Conservation (phyloP, 371 early-diverging fungal species). For the Actinomucor elegans region DNA sequence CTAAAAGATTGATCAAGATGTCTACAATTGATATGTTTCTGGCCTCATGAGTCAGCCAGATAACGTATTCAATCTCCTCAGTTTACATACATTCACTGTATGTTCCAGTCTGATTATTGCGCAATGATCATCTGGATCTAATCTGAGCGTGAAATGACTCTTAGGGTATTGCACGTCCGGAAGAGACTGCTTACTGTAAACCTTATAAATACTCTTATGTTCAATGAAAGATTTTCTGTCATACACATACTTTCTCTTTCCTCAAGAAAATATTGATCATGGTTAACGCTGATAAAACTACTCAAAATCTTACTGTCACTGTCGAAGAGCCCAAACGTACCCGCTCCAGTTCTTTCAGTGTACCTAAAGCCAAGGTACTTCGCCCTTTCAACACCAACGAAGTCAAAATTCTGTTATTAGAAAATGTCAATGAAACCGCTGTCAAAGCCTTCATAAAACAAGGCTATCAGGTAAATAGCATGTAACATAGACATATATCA, state of each 20-base stretch:
- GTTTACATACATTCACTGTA: no score
- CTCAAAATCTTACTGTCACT: neutral
- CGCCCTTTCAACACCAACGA: slow-evolving; percentile 64
- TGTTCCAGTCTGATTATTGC: no score
- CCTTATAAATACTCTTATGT: neutral
- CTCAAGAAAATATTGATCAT: neutral
- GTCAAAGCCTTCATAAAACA: slow-evolving; percentile 73
- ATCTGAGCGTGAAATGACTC: slow-evolving; percentile 6
- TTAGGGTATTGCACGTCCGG: neutral
- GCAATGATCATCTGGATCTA: slow-evolving; percentile 15
- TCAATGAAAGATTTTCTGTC: neutral
- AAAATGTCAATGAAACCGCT: slow-evolving; percentile 84
- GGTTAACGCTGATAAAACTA: neutral
- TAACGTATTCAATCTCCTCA: no score
- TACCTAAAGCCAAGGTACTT: slow-evolving; percentile 38
- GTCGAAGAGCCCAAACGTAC: slow-evolving; percentile 4
- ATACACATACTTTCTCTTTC: neutral
- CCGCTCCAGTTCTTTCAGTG: slow-evolving; percentile 21
- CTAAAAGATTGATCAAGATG: no score
- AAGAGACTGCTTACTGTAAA: neutral
- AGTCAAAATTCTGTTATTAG: slow-evolving; percentile 82
- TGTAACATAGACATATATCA: neutral
- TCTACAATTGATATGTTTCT: no score
- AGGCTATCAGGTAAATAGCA: slow-evolving; percentile 78
- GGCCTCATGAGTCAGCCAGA: no score